Evolutionary conservation across 2,329 filamentous ascomycete genomes (phyloP).

Genomic region (Scorias spongiosa): DNA sequence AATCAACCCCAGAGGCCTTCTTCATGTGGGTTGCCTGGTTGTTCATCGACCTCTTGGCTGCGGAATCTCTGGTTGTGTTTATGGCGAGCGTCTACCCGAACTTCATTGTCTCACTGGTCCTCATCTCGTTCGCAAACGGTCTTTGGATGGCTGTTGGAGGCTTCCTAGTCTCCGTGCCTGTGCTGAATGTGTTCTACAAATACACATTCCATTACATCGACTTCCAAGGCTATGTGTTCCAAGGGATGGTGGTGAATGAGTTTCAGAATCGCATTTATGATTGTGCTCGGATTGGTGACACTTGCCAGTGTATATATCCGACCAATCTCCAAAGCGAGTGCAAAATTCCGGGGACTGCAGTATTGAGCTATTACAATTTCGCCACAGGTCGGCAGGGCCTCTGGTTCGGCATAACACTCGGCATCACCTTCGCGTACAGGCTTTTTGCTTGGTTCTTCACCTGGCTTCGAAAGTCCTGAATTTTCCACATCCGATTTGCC

Average conservation of each 20-base stretch:
- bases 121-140: slow-evolving; percentile 71
- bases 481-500: too few species aligned
- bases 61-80: slow-evolving; percentile 66
- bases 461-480: too few species aligned
- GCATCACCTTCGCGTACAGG: too few species aligned
- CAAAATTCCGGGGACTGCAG: slow-evolving; percentile 50
- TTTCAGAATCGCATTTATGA: slow-evolving; percentile 47
- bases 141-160: slow-evolving; percentile 76
- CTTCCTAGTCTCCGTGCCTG: slow-evolving; percentile 57
- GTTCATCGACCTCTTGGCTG: slow-evolving; percentile 68
- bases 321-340: slow-evolving; percentile 46
- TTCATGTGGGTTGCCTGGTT: slow-evolving; percentile 70
- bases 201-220: slow-evolving; percentile 80
- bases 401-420: too few species aligned
- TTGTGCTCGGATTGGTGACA: slow-evolving; percentile 29
- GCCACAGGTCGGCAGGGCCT: slow-evolving; percentile 26
- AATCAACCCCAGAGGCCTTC: slow-evolving; percentile 48
- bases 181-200: slow-evolving; percentile 67
- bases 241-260: slow-evolving; percentile 85
- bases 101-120: slow-evolving; percentile 62
- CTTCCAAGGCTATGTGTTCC: slow-evolving; percentile 70
- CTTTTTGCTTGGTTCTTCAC: too few species aligned
- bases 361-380: slow-evolving; percentile 53
- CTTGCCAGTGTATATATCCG: slow-evolving; percentile 52
- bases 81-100: slow-evolving; percentile 55